Evolutionary conservation across 495 filamentous ascomycete species (phyloP).

Genomic region (Lasiosphaeria miniovina): DNA sequence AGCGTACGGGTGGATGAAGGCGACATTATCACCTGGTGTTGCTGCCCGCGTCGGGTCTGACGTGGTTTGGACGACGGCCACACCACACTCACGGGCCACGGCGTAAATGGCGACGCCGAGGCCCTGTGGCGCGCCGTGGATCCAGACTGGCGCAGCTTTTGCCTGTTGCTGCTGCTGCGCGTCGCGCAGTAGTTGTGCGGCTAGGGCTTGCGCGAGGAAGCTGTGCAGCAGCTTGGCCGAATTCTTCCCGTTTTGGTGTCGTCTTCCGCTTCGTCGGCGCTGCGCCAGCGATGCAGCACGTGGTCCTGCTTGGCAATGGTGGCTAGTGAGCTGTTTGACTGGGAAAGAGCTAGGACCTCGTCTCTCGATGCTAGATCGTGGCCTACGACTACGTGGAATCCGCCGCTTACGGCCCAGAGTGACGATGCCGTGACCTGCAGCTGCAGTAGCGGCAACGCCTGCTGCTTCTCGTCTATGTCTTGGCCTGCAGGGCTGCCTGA

Average conservation of each 20-base stretch:
- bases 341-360: neutral
- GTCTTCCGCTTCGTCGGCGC: neutral
- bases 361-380: neutral
- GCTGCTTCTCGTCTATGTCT: neutral
- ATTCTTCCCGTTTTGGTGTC: neutral
- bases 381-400: neutral
- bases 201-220: neutral
- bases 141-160: neutral
- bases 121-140: neutral
- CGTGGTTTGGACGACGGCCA: neutral
- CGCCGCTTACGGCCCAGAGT: neutral
- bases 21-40: neutral
- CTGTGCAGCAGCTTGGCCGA: neutral
- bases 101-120: neutral
- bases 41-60: neutral
- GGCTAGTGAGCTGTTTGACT: neutral
- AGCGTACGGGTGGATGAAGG: neutral
- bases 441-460: neutral
- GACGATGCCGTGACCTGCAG: neutral
- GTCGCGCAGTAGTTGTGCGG: neutral
- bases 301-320: neutral
- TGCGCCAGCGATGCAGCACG: neutral
- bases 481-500: too few species aligned
- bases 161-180: neutral
- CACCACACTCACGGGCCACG: neutral